A percentile compares a stretch with the other conserved stretches of the same genome.
Conservation (phyloP, 139 green algal genomes). For the Microglena sp. region DNA sequence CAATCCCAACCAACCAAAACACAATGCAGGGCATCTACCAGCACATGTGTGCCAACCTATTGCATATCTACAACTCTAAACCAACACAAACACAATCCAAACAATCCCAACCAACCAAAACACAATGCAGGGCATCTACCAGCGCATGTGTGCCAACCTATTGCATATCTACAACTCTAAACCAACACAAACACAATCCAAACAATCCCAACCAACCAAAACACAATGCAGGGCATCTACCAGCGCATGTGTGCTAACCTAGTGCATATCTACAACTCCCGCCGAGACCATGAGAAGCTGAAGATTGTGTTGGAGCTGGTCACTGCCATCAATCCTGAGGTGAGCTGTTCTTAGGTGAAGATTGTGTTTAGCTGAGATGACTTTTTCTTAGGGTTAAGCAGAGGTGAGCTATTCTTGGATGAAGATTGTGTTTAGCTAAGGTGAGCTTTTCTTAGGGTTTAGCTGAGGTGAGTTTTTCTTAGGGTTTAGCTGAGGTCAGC, state of each 20-base stretch:
- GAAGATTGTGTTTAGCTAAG: not conserved
- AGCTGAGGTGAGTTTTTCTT: too few species aligned
- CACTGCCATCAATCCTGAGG: not conserved
- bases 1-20: too few species aligned
- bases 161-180: slow-evolving; percentile 28
- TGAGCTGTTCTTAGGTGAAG: not conserved
- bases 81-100: too few species aligned
- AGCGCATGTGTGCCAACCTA: slow-evolving; percentile 50
- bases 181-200: too few species aligned
- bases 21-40: too few species aligned
- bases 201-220: too few species aligned
- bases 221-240: too few species aligned
- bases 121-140: too few species aligned
- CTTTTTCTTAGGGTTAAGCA: not conserved
- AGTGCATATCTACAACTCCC: slow-evolving; percentile 24
- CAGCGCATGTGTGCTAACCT: slow-evolving; percentile 49
- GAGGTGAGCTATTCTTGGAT: not conserved
- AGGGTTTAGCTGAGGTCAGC: too few species aligned
- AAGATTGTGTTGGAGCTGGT: not conserved
- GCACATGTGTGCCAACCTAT: too few species aligned
- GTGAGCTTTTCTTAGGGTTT: not conserved
- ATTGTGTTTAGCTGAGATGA: not conserved
- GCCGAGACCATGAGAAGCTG: not conserved
- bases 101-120: too few species aligned
- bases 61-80: too few species aligned